Evolutionary conservation across 352 stramenopile genomes (phyloP), one percentile per base, ranked within the genome.

Genomic region (Pythium oligandrum): DNA sequence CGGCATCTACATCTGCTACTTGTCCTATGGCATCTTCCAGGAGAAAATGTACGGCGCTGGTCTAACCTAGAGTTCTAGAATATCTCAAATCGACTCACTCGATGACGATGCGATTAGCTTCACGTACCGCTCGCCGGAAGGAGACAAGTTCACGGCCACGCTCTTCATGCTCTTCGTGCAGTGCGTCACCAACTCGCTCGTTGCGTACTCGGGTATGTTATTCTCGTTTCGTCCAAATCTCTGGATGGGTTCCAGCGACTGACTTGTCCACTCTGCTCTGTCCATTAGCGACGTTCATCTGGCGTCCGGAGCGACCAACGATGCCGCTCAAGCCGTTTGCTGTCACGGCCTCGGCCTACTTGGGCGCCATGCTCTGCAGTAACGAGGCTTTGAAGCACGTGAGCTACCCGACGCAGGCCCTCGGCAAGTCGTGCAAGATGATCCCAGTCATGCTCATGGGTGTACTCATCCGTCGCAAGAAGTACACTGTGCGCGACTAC

Each of bases 351-450:
- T 86, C 78, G 17, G 81, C 83, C 45, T 97, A 97, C 68, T 70
- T 97, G 33, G 85, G 86, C 34, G 89, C 89, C 8, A 97, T 97
- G 89, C 62, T 96, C 12, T 96, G 83, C 71, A 95, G 80, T 47
- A 96, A 96, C 60, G 88, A 97, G 59, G 85, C 89, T 34, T 73
- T 97, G 35, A 96, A 97, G 66, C 88, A 97, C 72, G 83, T 99
- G 62, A 96, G 79, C 60, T 99, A 98, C 76, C 97, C 97, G 12
- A 98, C 97, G 8, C 94, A 98, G 57, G 97, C 96, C n/a, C 83
- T 99, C 8, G 97, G 93, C 46, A 99, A 99, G 73, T 97, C 83
- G 65, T 98, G 96, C 68, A 99, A 99, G 71, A 99, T 99, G 96
- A 97, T 98, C 52, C 97, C 97, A 4, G 96, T 98, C 46, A 97